These are phyloP conservation scores for Pleurotus pulmonarius DNA, from an alignment of 768 basidiomycete species.

Conservation along the genomic window DNA sequence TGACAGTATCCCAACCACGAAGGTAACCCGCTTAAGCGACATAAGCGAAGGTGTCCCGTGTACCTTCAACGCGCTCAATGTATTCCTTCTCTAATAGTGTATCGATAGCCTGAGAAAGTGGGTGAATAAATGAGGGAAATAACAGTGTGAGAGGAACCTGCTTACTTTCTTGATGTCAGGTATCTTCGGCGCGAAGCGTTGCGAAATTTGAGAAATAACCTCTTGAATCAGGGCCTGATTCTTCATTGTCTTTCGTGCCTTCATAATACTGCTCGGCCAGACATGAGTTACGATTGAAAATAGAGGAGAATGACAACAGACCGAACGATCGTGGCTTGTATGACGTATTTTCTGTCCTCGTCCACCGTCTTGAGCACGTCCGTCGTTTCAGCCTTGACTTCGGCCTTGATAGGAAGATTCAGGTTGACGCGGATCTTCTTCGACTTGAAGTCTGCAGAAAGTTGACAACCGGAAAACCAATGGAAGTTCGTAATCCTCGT, in stretches of 20 bases:
- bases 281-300: background rate
- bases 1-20: background rate
- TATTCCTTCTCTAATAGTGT: conserved; percentile 95
- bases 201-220: conserved; percentile 84
- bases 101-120: conserved; percentile 72
- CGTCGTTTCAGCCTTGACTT: conserved; percentile 85
- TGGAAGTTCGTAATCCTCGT: background rate
- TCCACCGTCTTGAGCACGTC: conserved; percentile 94
- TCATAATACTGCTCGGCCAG: conserved; percentile 70
- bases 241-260: conserved; percentile 93
- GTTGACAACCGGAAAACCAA: background rate
- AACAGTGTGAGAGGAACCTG: conserved; percentile 1
- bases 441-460: conserved; percentile 70
- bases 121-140: conserved; percentile 9
- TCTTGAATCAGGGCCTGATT: conserved; percentile 88
- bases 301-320: conserved; percentile 19
- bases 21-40: conserved; percentile 43
- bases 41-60: conserved; percentile 86
- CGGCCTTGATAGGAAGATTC: conserved; percentile 90
- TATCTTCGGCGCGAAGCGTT: conserved; percentile 89
- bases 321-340: conserved; percentile 93
- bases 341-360: conserved; percentile 95
- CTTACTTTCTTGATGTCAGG: conserved; percentile 93
- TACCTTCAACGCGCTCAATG: conserved; percentile 89
- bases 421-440: conserved; percentile 93